Evolutionary conservation across 306 rosid genomes (phyloP), one percentile per base, ranked within the genome.

Genomic region (peach (Prunus persica)): DNA sequence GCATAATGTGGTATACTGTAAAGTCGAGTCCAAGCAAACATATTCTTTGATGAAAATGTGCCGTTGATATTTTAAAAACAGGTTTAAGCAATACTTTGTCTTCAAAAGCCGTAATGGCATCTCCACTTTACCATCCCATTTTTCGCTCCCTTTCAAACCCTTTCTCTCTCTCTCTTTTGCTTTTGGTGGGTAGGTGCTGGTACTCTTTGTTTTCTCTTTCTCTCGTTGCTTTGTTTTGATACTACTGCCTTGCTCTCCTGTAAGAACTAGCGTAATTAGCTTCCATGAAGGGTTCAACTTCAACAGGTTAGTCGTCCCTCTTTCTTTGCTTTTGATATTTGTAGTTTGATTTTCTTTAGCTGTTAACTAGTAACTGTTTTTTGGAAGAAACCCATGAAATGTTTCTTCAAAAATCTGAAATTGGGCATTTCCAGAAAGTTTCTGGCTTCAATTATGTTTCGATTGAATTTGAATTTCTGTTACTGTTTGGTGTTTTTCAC

Each of bases 121-220:
- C 82, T 86, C 87, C 84, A 82, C 87, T 82, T 68, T 69, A 13
- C 65, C 73, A 62, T 65, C 73, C 55, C 46, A 20, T 4, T 25
- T 45, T 61, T 43, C 25, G 55, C 15, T 50, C 69, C 28, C 69
- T 24, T 65, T 25, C 3, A 30, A n/a, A 8, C 19, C 10, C 6
- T 27, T 2, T n/a, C n/a, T 25, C 46, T 25, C 25, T 54, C 60
- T 30, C 58, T 45, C 72, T 60, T 28, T 51, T 67, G 28, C 71
- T 65, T 25, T 65, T 25, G 15, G 38, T 15, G 54, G 54, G 8
- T 60, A 11, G 52, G 52, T 47, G 52, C 52, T 47, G 22, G 64
- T 75, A 25, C 65, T 60, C 22, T 4, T 11, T 38, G 47, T 41
- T 55, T 22, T 38, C 28, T 46, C 24, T 8, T 52, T 77, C 69